Percentiles rank a stretch among this genome's conserved stretches.
Conservation (phyloP, 306 rosid genomes). For the Notholithocarpus densiflorus region DNA sequence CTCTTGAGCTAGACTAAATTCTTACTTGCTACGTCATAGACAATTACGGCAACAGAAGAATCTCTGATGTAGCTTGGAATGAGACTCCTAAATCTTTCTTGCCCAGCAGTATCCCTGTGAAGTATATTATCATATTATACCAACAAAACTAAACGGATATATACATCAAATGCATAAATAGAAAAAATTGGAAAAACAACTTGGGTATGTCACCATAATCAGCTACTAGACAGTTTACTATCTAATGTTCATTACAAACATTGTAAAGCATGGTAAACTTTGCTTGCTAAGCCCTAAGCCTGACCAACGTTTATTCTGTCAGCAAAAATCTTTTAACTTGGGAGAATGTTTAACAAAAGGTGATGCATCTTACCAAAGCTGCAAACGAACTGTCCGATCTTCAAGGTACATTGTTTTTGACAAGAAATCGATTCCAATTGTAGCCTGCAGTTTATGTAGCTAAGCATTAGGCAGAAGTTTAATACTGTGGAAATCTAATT, state of each 20-base stretch:
- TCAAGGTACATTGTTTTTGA: constrained; percentile 98
- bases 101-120: constrained; percentile 98
- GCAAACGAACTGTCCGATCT: constrained; percentile 98
- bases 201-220: background rate
- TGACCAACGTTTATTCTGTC: background rate
- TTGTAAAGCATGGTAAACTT: background rate
- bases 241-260: background rate
- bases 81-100: constrained; percentile 98
- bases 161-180: background rate
- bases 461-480: constrained; percentile 20
- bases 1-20: constrained; percentile 1
- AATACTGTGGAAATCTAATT: constrained; percentile 1
- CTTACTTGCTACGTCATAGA: constrained; percentile 92
- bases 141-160: background rate
- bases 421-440: constrained; percentile 94
- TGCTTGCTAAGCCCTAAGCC: background rate
- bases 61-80: constrained; percentile 99
- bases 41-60: constrained; percentile 94
- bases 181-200: background rate
- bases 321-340: background rate
- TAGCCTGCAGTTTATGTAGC: constrained; percentile 59
- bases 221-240: background rate
- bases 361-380: constrained; percentile 72
- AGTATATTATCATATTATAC: constrained; percentile 1
- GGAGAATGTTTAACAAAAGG: constrained; percentile 8